Evolutionary conservation across 345 rosid species (phyloP).

Genomic region (Ceriops zippeliana): DNA sequence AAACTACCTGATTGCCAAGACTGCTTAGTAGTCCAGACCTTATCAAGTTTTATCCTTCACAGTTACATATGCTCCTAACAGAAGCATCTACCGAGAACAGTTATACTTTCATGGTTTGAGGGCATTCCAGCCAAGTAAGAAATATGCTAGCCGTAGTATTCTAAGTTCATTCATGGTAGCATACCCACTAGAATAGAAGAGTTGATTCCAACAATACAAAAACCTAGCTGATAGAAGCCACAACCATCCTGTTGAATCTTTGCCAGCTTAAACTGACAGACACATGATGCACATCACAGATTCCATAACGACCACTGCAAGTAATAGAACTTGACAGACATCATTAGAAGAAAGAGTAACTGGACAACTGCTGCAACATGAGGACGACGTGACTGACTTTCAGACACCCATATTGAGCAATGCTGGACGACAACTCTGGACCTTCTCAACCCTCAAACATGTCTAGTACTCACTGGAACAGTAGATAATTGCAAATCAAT

Average conservation of each 20-base stretch:
- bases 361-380: constrained; percentile 89
- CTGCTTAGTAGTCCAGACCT: constrained; percentile 16
- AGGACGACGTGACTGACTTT: constrained; percentile 96
- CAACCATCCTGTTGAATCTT: constrained; percentile 48
- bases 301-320: constrained; percentile 38
- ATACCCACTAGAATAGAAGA: constrained; percentile 35
- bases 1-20: constrained; percentile 8
- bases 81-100: constrained; percentile 14
- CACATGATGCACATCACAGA: constrained; percentile 38
- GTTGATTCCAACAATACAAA: constrained; percentile 39
- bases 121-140: constrained; percentile 26
- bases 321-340: constrained; percentile 61
- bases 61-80: constrained; percentile 14
- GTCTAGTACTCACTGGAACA: constrained; percentile 99
- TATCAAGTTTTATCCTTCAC: neutral
- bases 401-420: constrained; percentile 83
- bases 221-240: constrained; percentile 43
- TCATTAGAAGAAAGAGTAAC: constrained; percentile 54
- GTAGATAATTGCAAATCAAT: constrained; percentile 75
- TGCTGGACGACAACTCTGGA: constrained; percentile 85
- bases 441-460: constrained; percentile 94
- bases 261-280: constrained; percentile 41
- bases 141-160: constrained; percentile 17
- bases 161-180: constrained; percentile 35
- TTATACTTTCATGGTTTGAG: constrained; percentile 12